Percentiles rank a stretch among this genome's conserved stretches.
phyloP scores from a whole-genome alignment of 2,329 filamentous ascomycete genomes.

The Pseudogymnoascus sp. region DNA sequence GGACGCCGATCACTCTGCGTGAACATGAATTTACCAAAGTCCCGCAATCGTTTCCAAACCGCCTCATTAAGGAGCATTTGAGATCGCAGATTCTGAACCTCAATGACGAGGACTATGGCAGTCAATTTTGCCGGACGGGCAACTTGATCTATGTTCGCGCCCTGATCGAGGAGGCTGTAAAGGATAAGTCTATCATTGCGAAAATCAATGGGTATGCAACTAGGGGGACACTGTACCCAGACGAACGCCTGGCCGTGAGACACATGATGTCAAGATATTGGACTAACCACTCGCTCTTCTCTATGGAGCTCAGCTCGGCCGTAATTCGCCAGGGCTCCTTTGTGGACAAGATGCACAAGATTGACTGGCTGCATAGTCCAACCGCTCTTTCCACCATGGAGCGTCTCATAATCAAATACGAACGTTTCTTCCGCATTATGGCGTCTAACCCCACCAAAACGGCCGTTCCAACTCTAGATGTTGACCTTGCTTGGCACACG shows the following conservation, averaged over 20 bases:
- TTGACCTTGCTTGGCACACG: constrained; percentile 74
- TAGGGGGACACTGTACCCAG: constrained; percentile 13
- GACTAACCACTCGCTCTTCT: constrained; percentile 57
- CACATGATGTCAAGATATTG: constrained; percentile 66
- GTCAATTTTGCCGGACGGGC: neutral
- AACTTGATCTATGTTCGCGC: constrained; percentile 36
- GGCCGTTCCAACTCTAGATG: constrained; percentile 63
- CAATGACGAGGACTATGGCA: neutral
- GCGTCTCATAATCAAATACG: constrained; percentile 56
- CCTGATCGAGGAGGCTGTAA: constrained; percentile 40
- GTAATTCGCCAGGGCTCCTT: constrained; percentile 60
- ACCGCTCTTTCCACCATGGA: constrained; percentile 53
- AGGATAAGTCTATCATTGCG: constrained; percentile 30
- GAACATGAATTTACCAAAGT: constrained; percentile 15
- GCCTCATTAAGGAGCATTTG: constrained; percentile 42
- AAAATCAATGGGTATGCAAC: constrained; percentile 31
- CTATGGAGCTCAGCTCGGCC: constrained; percentile 56
- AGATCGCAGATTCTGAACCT: constrained; percentile 35
- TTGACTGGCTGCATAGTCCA: constrained; percentile 73
- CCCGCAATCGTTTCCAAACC: constrained; percentile 47
- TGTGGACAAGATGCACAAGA: constrained; percentile 63
- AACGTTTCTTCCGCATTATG: constrained; percentile 56
- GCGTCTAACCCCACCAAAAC: constrained; percentile 35
- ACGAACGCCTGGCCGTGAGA: constrained; percentile 41
- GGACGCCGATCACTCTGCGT: constrained; percentile 36